Base-by-base conservation (phyloP, 2,329 filamentous ascomycete species). In the Colletotrichum sp. region DNA sequence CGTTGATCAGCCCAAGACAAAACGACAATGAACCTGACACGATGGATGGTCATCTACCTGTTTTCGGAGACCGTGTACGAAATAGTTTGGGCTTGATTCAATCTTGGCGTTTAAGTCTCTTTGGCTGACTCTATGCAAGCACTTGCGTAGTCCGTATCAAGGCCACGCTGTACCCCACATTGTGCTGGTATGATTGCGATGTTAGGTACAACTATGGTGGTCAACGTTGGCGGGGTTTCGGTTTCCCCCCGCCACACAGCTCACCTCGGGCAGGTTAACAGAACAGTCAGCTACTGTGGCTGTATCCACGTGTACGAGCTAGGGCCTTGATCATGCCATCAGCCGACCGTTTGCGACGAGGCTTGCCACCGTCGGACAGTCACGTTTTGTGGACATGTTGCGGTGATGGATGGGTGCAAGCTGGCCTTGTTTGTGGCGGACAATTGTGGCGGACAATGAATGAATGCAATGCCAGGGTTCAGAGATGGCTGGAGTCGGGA, bases 301-400 rank as follows among this genome's bases (percentile, higher is more conserved):
- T 67, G 63, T 16, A 18, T 10, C 24, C 64, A 66, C 64, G 64
- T 66, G 36, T 18, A 26, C 36, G 16, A 66, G 24, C n/a, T 32
- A 10, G 64, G 36, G 64, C 52, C 38, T 28, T 30, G 16, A 68
- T 38, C 30, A 15, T 61, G 48, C 18, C 60, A 30, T 55, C 52
- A 61, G 28, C 36, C 52, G 28, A 74, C 67, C 52, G 72, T 74
- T 74, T 74, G 72, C 72, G 28, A 72, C 61, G 28, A 75, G 68
- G 67, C 72, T 66, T 72, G 63, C 70, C 63, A 58, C 63, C 63
- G 48, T 67, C 55, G 30, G 61, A 52, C 52, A 38, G 55, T 67
- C 61, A 66, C 72, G 67, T 28, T 66, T 70, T 6, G 7, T 15
- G n/a, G n/a, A 26, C 61, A 26, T 65, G 21, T 13, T 38, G 61